These are phyloP conservation scores for Moesziomyces sp. DNA, from an alignment of 1,284 basidiomycete species.

Conservation along the genomic window DNA sequence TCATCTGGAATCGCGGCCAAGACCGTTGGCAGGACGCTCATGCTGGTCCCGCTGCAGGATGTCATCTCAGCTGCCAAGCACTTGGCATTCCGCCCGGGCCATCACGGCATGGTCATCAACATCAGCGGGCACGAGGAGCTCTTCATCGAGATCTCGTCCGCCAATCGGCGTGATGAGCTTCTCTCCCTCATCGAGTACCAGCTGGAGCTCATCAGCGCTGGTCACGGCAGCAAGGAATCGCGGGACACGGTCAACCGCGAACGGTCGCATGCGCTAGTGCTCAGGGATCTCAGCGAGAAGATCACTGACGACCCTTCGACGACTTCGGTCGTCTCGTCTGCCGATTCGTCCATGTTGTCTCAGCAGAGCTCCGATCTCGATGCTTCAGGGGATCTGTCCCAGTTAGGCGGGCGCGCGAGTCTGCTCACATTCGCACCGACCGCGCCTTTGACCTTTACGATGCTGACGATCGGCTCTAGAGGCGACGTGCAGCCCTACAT, in stretches of 20 bases:
- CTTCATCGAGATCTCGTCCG: constrained; percentile 89
- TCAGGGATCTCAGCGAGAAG: constrained; percentile 55
- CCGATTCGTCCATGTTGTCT: constrained; percentile 35
- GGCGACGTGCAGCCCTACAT: constrained; percentile 86
- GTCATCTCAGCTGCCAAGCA: constrained; percentile 84
- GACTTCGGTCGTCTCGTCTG: constrained; percentile 24
- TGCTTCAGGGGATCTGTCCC: constrained; percentile 17
- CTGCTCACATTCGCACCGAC: constrained; percentile 44
- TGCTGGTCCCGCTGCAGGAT: constrained; percentile 91
- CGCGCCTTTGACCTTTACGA: constrained; percentile 72
- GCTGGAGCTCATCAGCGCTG: constrained; percentile 38
- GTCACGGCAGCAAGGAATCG: constrained; percentile 12
- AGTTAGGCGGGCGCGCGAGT: constrained; percentile 32
- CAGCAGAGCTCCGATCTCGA: constrained; percentile 12
- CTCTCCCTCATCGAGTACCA: constrained; percentile 80
- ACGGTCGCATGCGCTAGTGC: constrained; percentile 46
- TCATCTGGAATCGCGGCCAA: constrained; percentile 55
- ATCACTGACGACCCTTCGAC: constrained; percentile 37
- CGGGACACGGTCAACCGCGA: constrained; percentile 30
- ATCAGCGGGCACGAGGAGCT: constrained; percentile 95
- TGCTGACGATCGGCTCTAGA: constrained; percentile 93
- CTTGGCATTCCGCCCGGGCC: constrained; percentile 86
- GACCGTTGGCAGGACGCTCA: constrained; percentile 72
- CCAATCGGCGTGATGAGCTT: constrained; percentile 81
- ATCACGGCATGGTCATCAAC: constrained; percentile 86